Evolutionary conservation across 805 yeast species (phyloP), one percentile per base, ranked within the genome.

Genomic region (Lachancea quebecensis): DNA sequence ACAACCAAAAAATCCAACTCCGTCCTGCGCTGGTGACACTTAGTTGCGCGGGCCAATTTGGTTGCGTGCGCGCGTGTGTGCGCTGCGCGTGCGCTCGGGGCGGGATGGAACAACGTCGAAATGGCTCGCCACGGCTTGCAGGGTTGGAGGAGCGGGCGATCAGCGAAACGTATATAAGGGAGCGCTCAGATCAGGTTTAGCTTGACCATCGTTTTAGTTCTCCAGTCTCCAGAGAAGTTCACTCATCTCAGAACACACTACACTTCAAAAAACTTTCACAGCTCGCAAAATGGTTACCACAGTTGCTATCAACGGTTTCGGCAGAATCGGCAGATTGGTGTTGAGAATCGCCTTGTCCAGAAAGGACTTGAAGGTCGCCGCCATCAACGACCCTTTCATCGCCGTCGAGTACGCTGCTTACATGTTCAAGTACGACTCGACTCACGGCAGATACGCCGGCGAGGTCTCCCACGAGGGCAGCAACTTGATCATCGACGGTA

Each of bases 351-450:
- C 82, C 53, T 67, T 77, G 57, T 36, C 63, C 49, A 77, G 82
- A 75, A 60, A 64, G 55, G 64, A 64, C 57, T 69, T 79, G 62
- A 71, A 74, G 52, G 78, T 80, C 54, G 82, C 79, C 51, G 85
- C 83, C 54, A 65, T 80, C 73, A 80, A 80, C 65, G 83, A 80
- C 68, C 86, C 86, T 41, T 79, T 78, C 72, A 79, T 79, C 67
- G 73, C 78, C 49, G 72, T 78, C 50, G 85, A 79, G 56, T 80
- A 80, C 66, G 85, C 86, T 58, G 77, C 85, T 48, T 80, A 80
- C 75, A 77, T 79, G 82, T 79, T 80, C 79, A 80, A 80, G 71
- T 80, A 79, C 70, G 86, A 80, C 65, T 79, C 85, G 50, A 80
- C 84, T 49, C 86, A 80, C 71, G 83, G 85, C 64, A 68, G 67